A percentile compares a stretch with the other conserved stretches of the same genome.
phyloP scores from a whole-genome alignment of 1,284 basidiomycete genomes.

The Hymenochaete sp. region DNA sequence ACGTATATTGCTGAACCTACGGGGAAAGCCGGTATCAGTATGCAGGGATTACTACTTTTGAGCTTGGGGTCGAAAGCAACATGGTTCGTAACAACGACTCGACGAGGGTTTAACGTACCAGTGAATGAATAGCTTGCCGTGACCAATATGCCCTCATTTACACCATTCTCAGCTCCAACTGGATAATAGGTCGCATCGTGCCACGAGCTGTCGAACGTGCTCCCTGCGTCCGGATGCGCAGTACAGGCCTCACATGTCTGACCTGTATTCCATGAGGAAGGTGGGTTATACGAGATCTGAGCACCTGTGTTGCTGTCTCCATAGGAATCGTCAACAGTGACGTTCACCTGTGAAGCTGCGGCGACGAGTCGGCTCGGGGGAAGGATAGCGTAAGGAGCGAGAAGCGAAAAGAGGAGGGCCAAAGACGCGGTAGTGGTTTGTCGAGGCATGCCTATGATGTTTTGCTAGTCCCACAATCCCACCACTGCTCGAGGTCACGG shows the following conservation, averaged over 20 bases:
- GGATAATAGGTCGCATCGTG: conserved; percentile 9
- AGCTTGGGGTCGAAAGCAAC: not conserved
- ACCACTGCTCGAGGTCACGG: too few species aligned
- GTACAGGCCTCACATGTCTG: not conserved
- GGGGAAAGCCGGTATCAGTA: not conserved
- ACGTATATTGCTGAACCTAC: conserved; percentile 14
- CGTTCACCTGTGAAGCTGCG: too few species aligned
- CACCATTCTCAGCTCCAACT: too few species aligned
- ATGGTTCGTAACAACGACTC: not conserved
- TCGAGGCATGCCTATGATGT: too few species aligned
- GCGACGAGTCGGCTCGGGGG: too few species aligned
- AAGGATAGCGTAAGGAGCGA: too few species aligned
- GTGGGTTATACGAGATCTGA: conserved; percentile 4
- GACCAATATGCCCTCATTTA: too few species aligned
- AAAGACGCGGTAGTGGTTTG: too few species aligned
- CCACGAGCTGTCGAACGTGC: conserved; percentile 5
- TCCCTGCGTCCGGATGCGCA: not conserved
- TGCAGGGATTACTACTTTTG: not conserved
- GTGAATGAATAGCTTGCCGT: too few species aligned
- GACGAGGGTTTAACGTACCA: not conserved
- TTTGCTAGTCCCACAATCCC: too few species aligned
- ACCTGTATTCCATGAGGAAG: conserved; percentile 2
- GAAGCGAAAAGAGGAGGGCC: too few species aligned
- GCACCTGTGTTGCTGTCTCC: conserved; percentile 12
- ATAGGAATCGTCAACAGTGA: conserved; percentile 12